Conservation (phyloP, 2,329 filamentous ascomycete genomes). For the Endothia cerciana region DNA sequence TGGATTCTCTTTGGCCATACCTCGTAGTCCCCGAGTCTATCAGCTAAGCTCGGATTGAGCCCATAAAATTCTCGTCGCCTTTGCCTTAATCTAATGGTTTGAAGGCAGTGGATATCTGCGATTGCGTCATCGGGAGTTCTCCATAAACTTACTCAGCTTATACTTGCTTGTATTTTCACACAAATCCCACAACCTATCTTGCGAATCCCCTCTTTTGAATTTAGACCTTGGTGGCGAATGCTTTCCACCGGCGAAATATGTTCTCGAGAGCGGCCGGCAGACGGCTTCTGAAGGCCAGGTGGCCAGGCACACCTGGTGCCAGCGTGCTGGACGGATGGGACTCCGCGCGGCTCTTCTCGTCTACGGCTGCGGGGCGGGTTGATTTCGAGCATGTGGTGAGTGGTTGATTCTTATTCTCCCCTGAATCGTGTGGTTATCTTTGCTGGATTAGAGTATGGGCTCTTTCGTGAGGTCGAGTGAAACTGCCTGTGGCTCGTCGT, state of each 20-base stretch:
- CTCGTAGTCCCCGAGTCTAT: no score
- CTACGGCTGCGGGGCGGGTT: slow-evolving; percentile 37
- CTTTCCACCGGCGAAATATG: slow-evolving; percentile 6
- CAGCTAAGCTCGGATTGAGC: neutral
- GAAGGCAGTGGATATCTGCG: slow-evolving; percentile 9
- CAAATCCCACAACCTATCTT: no score
- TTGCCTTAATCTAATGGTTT: neutral
- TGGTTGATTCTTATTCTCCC: neutral
- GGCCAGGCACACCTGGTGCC: neutral
- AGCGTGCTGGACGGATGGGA: neutral
- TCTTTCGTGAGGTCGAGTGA: no score
- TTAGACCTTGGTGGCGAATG: neutral
- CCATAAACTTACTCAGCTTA: neutral
- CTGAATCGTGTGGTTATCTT: no score
- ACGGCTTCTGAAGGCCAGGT: neutral
- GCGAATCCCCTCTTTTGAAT: neutral
- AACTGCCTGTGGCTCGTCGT: no score
- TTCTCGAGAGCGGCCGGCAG: slow-evolving; percentile 18
- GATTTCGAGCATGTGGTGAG: slow-evolving; percentile 54
- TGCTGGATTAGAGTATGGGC: no score
- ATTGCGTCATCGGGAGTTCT: slow-evolving; percentile 18
- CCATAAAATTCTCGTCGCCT: neutral
- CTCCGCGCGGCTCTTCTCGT: slow-evolving; percentile 40
- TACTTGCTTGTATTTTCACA: neutral
- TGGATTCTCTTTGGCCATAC: neutral